Base-by-base conservation (phyloP, 495 filamentous ascomycete species). In the Parathielavia hyrcaniae region DNA sequence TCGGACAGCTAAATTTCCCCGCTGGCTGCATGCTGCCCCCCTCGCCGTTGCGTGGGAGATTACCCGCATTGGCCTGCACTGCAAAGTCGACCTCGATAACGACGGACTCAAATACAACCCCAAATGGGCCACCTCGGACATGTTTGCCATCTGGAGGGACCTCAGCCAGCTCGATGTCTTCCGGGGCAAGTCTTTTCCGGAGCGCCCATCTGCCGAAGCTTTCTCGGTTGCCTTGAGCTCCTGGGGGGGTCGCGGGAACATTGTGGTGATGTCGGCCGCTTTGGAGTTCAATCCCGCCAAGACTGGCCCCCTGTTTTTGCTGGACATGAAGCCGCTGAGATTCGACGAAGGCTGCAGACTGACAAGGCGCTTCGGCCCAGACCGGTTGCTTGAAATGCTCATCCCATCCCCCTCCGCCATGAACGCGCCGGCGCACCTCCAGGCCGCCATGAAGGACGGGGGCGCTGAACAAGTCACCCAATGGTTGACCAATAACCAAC, bases 11-110 rank as follows among this genome's bases (percentile, higher is more conserved):
- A 61, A 55, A 39, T 67, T 72, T 36, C 76, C 75, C 0, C 36
- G 36, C 17, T 71, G 70, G 53, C 65, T 74, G 23, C 68, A 69
- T 16, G 26, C 54, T 0, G 74, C 72, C 1, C 75, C 76, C 1
- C 65, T 79, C 9, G 70, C 67, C 20, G 64, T 79, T 38, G 68
- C 69, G 12, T 79, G 76, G 76, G 76, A 79, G 49, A 56, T 79
- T 16, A 68, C 73, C 4, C 69, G 76, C 19, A 67, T 77, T 20
- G 71, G 72, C 40, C 61, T 75, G 6, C 67, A 77, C 46, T 78
- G 75, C 59, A 66, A 64, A 1, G 64, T 77, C 22, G 59, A 68
- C 20, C 63, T 72, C 20, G 64, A 73, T 12, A 43, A 67, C 22
- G 22, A 64, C 7, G 56, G 43, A 19, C 23, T 77, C 13, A 30